Percentiles rank a stretch among this genome's conserved stretches.
Evolutionary conservation across 148 eudicot species (phyloP).

Genomic region (Salicornia ramosissima): DNA sequence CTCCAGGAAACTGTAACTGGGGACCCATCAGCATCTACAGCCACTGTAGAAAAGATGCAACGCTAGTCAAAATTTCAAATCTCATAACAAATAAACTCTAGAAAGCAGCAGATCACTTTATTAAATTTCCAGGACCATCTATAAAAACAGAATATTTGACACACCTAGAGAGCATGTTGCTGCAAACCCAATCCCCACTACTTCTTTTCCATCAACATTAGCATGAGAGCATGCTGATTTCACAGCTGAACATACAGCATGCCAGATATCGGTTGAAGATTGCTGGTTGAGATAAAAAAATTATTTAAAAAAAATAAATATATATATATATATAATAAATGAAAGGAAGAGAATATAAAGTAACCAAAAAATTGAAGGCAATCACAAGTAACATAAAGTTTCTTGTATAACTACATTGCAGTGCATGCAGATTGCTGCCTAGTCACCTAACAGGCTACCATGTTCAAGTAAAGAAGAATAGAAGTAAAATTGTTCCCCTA

Average conservation of each 20-base stretch:
- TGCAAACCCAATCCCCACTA: constrained; percentile 87
- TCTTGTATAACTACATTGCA: neutral
- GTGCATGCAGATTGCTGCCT: neutral
- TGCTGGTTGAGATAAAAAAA: constrained; percentile 47
- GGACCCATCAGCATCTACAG: constrained; percentile 84
- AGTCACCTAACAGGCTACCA: neutral
- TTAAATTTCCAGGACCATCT: neutral
- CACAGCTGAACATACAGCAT: constrained; percentile 91
- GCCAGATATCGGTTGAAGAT: constrained; percentile 99
- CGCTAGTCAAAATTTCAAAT: neutral
- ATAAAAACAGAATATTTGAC: constrained; percentile 18
- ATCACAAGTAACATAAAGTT: neutral
- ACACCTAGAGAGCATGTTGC: constrained; percentile 98
- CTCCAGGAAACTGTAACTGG: constrained; percentile 98
- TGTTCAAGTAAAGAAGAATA: neutral
- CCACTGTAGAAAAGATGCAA: constrained; percentile 53
- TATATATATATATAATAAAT: neutral
- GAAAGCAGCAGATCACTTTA: neutral
- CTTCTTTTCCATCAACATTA: constrained; percentile 67
- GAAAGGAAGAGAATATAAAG: neutral
- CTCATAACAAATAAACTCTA: neutral
- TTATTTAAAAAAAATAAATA: no score
- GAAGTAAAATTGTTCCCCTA: neutral
- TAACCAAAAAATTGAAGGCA: neutral
- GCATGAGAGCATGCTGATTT: constrained; percentile 80